These are phyloP conservation scores for Didymella arachidicola DNA, from an alignment of 2,329 filamentous ascomycete genomes.

Conservation along the genomic window DNA sequence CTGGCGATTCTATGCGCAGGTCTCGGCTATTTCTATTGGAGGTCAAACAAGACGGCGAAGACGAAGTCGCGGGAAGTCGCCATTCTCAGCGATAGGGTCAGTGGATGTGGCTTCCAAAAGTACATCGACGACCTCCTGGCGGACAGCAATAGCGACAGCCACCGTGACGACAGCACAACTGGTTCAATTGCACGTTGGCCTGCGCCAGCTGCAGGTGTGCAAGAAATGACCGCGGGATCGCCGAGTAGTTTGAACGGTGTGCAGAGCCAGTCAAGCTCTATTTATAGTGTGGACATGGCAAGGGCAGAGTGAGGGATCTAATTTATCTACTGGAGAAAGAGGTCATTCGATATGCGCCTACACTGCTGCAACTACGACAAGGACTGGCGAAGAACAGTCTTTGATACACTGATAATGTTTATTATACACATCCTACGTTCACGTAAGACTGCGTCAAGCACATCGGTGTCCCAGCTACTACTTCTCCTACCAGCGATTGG, in stretches of 20 bases:
- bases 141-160: neutral
- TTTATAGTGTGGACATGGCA: neutral
- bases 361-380: neutral
- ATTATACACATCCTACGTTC: neutral
- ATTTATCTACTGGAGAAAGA: neutral
- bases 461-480: neutral
- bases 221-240: neutral
- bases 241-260: neutral
- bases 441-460: neutral
- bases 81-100: constrained; percentile 10
- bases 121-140: constrained; percentile 20
- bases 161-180: neutral
- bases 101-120: constrained; percentile 13
- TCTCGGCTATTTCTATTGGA: constrained; percentile 13
- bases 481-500: neutral
- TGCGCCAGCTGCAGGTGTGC: neutral
- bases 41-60: constrained; percentile 16
- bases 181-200: neutral
- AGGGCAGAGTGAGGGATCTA: neutral
- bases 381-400: neutral
- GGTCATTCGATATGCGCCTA: neutral
- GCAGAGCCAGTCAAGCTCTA: neutral
- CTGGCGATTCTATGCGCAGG: constrained; percentile 4
- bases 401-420: neutral
- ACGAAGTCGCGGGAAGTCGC: constrained; percentile 18